Evolutionary conservation across 345 rosid species (phyloP).

Genomic region (Acer campestre): DNA sequence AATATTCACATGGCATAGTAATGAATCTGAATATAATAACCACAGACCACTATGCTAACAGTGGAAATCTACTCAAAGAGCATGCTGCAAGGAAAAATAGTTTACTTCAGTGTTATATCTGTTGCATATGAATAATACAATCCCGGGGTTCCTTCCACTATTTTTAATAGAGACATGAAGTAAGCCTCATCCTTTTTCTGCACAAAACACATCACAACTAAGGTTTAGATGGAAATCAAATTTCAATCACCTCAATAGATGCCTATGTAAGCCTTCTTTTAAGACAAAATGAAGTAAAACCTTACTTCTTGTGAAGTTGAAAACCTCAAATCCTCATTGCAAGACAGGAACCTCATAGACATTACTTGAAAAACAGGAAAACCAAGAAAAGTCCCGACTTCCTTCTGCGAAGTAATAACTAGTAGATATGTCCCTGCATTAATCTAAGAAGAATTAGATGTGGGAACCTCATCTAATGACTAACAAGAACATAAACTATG

Average conservation of each 20-base stretch:
- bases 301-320: slow-evolving; percentile 78
- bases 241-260: background rate
- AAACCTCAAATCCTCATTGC: slow-evolving; percentile 70
- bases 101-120: slow-evolving; percentile 94
- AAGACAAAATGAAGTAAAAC: slow-evolving; percentile 16
- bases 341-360: slow-evolving; percentile 78
- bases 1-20: background rate
- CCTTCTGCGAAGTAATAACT: slow-evolving; percentile 71
- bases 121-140: slow-evolving; percentile 84
- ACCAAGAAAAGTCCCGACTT: slow-evolving; percentile 74
- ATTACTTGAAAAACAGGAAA: slow-evolving; percentile 64
- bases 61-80: slow-evolving; percentile 7
- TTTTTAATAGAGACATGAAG: slow-evolving; percentile 69
- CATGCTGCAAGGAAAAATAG: slow-evolving; percentile 18
- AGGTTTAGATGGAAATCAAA: slow-evolving; percentile 11
- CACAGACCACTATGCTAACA: background rate
- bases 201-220: slow-evolving; percentile 25
- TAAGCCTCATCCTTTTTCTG: slow-evolving; percentile 87
- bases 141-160: slow-evolving; percentile 85
- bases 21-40: background rate
- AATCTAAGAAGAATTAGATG: slow-evolving; percentile 10
- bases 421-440: slow-evolving; percentile 71
- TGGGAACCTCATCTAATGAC: background rate
- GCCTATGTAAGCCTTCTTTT: background rate
- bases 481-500: background rate